phyloP scores from a whole-genome alignment of 1,284 basidiomycete genomes.

The Laetiporus sulphureus region DNA sequence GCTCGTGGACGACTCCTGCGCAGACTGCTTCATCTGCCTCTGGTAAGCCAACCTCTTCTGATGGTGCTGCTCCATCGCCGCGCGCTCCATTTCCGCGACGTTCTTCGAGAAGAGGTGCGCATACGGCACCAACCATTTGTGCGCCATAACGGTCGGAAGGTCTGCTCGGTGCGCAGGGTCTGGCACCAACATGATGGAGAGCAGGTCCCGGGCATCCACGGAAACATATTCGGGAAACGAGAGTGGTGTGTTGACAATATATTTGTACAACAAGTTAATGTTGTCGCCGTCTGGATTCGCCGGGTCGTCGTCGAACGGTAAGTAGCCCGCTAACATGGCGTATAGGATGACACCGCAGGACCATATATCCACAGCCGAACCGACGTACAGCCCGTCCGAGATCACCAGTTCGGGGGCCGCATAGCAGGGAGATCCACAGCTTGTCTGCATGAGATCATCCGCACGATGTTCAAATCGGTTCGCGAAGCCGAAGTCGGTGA shows the following conservation, averaged over 20 bases:
- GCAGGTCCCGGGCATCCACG: conserved; percentile 64
- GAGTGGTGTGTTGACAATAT: conserved; percentile 95
- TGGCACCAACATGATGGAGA: conserved; percentile 84
- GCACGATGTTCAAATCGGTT: conserved; percentile 90
- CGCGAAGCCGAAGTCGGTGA: conserved; percentile 99
- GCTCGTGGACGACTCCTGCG: conserved; percentile 23
- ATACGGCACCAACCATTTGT: conserved; percentile 77
- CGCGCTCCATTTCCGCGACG: conserved; percentile 74
- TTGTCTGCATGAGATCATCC: conserved; percentile 98
- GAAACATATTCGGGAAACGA: conserved; percentile 94
- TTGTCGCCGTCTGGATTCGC: conserved; percentile 99
- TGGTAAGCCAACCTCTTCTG: conserved; percentile 79
- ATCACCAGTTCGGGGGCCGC: conserved; percentile 99
- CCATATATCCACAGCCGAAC: conserved; percentile 99
- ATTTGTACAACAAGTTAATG: conserved; percentile 99
- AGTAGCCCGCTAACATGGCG: conserved; percentile 98
- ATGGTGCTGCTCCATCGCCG: conserved; percentile 81
- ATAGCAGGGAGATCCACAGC: conserved; percentile 96
- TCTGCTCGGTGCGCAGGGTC: conserved; percentile 72
- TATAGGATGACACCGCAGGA: conserved; percentile 98
- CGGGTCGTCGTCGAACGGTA: conserved; percentile 99
- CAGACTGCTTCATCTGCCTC: conserved; percentile 56
- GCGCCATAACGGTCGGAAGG: conserved; percentile 71
- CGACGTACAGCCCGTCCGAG: conserved; percentile 94
- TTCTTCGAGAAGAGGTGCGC: conserved; percentile 58